Percentiles rank a stretch among this genome's conserved stretches.
These are phyloP conservation scores for Aureobasidium sp. DNA, from an alignment of 2,329 filamentous ascomycete species.

Conservation along the genomic window DNA sequence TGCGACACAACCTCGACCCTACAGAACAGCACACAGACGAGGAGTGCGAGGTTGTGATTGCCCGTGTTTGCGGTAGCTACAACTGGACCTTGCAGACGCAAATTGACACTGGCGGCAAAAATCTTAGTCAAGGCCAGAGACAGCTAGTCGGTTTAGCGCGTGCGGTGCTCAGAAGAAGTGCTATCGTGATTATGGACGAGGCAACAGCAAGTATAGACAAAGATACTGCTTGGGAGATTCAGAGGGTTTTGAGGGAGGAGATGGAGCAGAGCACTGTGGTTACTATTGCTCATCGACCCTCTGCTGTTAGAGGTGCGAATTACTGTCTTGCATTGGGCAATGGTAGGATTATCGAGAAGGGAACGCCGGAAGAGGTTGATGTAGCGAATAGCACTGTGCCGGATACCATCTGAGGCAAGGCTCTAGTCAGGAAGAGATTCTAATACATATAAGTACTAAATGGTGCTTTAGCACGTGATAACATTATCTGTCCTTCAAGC, in stretches of 20 bases:
- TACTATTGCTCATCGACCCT: constrained; percentile 58
- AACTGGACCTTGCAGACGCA: constrained; percentile 50
- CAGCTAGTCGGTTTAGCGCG: constrained; percentile 58
- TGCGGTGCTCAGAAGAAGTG: constrained; percentile 54
- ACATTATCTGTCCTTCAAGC: too few species aligned
- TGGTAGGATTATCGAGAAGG: constrained; percentile 40
- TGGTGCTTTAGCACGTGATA: too few species aligned
- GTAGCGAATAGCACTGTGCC: background rate
- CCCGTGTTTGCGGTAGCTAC: constrained; percentile 47
- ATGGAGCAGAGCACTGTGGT: constrained; percentile 55
- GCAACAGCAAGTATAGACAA: constrained; percentile 59
- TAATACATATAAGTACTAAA: too few species aligned
- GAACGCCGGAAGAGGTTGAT: constrained; percentile 27
- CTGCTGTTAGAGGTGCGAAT: constrained; percentile 54
- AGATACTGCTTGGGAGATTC: constrained; percentile 52
- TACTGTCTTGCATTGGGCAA: constrained; percentile 49
- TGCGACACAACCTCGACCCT: constrained; percentile 58
- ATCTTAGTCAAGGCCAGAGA: constrained; percentile 58
- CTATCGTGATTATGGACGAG: constrained; percentile 60
- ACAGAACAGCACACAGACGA: constrained; percentile 50
- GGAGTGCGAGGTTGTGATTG: constrained; percentile 48
- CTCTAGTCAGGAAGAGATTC: too few species aligned
- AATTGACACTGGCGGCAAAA: constrained; percentile 55
- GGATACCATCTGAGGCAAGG: background rate
- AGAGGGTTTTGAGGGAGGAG: constrained; percentile 50